These are phyloP conservation scores for Metarhizium anisopliae DNA, from an alignment of 2,329 filamentous ascomycete genomes.

Conservation along the genomic window DNA sequence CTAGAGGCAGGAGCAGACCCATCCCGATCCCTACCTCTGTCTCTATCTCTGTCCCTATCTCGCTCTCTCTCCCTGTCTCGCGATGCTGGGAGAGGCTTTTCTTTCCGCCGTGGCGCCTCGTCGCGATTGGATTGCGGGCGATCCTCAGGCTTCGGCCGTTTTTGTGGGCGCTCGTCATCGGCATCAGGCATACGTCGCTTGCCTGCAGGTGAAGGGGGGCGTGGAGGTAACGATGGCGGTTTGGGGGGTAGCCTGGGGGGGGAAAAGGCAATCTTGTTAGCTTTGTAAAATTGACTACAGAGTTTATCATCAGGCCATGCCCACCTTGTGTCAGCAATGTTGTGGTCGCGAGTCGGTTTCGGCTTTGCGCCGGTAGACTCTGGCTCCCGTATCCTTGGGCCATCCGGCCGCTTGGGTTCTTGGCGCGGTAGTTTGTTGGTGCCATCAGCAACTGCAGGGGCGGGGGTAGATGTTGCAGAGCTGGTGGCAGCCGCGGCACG, in stretches of 20 bases:
- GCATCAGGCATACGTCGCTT: constrained; percentile 37
- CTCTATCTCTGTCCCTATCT: constrained; percentile 5
- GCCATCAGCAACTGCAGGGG: not conserved
- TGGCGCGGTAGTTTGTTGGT: not conserved
- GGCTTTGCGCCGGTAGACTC: not conserved
- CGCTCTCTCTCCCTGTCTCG: constrained; percentile 5
- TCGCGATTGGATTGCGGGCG: constrained; percentile 22
- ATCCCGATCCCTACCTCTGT: constrained; percentile 15
- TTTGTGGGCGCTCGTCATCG: constrained; percentile 37
- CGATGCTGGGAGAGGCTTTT: constrained; percentile 7
- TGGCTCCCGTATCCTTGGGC: constrained; percentile 6
- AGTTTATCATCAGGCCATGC: not conserved
- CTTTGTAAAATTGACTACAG: not conserved
- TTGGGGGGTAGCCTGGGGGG: constrained; percentile 25
- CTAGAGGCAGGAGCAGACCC: constrained; percentile 12
- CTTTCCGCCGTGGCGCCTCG: constrained; percentile 22
- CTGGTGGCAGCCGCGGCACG: constrained; percentile 15
- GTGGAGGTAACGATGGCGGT: constrained; percentile 25
- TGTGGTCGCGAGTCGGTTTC: constrained; percentile 5
- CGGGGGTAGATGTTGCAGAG: constrained; percentile 9
- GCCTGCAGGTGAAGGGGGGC: constrained; percentile 33
- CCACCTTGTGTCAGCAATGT: constrained; percentile 8
- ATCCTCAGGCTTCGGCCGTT: constrained; percentile 35
- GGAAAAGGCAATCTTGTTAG: not conserved
- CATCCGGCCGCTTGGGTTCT: constrained; percentile 8